phyloP scores from a whole-genome alignment of 75 land plant genomes.

The Chamaecyparis obtusa region DNA sequence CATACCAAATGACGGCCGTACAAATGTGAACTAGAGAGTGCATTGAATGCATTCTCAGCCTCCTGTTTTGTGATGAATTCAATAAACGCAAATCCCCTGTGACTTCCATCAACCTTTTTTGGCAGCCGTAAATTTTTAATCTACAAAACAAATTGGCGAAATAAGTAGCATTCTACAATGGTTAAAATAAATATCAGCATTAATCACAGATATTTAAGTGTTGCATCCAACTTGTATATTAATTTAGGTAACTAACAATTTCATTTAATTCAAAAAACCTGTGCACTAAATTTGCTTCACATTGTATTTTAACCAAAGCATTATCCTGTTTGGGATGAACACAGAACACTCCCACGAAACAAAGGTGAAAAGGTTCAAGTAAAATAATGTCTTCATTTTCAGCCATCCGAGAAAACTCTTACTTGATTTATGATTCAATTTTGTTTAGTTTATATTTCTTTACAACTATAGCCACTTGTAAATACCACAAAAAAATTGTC shows the following conservation, averaged over 20 bases:
- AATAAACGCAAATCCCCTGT: slow-evolving; percentile 96
- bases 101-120: slow-evolving; percentile 79
- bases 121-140: slow-evolving; percentile 87
- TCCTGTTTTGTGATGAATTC: slow-evolving; percentile 95
- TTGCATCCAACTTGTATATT: neutral
- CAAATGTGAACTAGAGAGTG: slow-evolving; percentile 83
- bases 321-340: neutral
- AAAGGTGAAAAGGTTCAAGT: neutral
- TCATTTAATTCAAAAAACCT: neutral
- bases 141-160: slow-evolving; percentile 29
- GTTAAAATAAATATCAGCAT: neutral
- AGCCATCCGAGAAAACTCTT: neutral
- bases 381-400: neutral
- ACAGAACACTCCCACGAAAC: neutral
- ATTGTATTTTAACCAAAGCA: neutral
- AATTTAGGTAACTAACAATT: neutral
- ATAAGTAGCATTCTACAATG: neutral
- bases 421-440: neutral
- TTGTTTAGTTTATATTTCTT: neutral
- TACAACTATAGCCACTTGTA: neutral
- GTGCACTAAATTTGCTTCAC: too few species aligned
- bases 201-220: neutral
- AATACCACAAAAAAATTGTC: neutral
- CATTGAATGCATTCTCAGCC: slow-evolving; percentile 79
- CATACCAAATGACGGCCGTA: slow-evolving; percentile 97